Evolutionary conservation across 345 rosid species (phyloP), one percentile per base, ranked within the genome.

Genomic region (Anastatica hierochuntica): DNA sequence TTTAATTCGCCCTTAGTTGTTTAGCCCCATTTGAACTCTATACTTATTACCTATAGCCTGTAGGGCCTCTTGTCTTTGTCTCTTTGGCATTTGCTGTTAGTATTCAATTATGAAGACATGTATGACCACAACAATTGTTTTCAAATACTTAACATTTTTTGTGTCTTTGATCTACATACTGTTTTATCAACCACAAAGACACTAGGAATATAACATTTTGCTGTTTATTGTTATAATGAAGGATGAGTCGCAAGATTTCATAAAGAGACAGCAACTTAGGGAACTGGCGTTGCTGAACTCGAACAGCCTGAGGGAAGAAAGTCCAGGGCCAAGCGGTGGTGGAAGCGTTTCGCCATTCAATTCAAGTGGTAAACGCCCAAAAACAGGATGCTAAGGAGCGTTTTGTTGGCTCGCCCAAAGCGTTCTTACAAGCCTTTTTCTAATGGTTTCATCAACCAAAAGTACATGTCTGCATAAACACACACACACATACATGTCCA

Each of bases 181-280:
- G 27, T n/a, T 26, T 44, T 57, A 41, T n/a, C 19, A 42, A 55
- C 21, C 16, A 12, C 45, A 1, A 12, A 20, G 5, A 10, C 11
- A 3, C 2, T 2, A 41, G 34, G 43, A 11, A 2, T 30, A 18
- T 41, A 23, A 33, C 58, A 15, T 19, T 33, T 31, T 14, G n/a
- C 38, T 16, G 38, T 8, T 18, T 13, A n/a, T 19, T n/a, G 14
- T 30, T 50, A 38, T 49, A 3, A 23, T 42, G 69, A 81, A 92
- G 98, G 98, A 92, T 2, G 98, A 92, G 67, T 88, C 98, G 0
- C 90, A 92, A 62, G 98, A 92, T 70, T 79, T 64, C 72, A 85
- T 88, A 50, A 92, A 92, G 87, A 83, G 97, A 70, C 97, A 92
- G 66, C 98, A 92, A 70, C 63, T 92, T 70, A 88, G 95, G 20